Conservation (phyloP, 73 alveolate genomes). For the Paraurostyla sp. region DNA sequence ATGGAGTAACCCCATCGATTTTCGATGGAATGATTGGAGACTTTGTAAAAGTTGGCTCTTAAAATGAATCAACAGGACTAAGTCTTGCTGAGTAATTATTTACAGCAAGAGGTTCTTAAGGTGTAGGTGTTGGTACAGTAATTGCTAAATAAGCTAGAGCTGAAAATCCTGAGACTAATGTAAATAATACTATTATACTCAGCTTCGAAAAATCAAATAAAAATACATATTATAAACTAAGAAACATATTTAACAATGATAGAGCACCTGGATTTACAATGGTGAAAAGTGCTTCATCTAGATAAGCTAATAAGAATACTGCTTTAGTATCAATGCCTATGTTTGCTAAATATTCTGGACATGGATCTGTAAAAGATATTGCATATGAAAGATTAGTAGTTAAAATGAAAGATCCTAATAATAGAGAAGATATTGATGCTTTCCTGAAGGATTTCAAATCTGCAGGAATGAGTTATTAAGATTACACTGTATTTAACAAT, state of each 20-base stretch:
- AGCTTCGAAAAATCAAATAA: background rate
- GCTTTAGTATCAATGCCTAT: constrained; percentile 15
- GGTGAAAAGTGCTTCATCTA: background rate
- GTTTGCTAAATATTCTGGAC: constrained; percentile 23
- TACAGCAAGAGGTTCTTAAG: constrained; percentile 76
- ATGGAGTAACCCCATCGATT: constrained; percentile 69
- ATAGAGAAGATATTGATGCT: constrained; percentile 28
- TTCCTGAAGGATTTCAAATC: background rate
- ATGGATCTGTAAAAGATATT: background rate
- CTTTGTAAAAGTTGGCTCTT: constrained; percentile 52
- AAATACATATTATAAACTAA: background rate
- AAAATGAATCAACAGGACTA: constrained; percentile 28
- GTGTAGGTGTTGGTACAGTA: constrained; percentile 34
- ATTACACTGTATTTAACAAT: background rate
- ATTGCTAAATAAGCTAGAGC: background rate
- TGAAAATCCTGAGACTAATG: background rate
- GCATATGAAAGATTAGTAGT: constrained; percentile 40
- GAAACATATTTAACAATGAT: background rate
- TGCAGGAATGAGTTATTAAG: background rate
- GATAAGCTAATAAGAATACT: background rate
- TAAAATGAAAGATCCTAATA: constrained; percentile 32
- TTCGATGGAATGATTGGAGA: constrained; percentile 63
- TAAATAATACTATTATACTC: background rate
- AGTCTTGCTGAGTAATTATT: constrained; percentile 72
- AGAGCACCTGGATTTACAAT: background rate